Evolutionary conservation across 1,139 yeast genomes (phyloP).

Genomic region (Protomyces arabidopsidicola): DNA sequence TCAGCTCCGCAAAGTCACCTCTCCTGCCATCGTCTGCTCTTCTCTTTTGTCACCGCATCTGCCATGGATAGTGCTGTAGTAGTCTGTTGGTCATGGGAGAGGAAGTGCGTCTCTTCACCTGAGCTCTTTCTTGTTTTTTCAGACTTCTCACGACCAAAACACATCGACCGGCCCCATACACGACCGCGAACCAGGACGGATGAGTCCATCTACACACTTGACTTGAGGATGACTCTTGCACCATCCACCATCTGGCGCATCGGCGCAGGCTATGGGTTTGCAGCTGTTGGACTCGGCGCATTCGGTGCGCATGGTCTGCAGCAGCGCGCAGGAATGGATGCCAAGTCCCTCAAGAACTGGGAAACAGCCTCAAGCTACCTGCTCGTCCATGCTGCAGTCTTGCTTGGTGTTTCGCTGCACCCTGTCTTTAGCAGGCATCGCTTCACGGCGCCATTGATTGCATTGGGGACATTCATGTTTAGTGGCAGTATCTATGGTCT

Average conservation of each 20-base stretch:
- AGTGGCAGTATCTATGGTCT: constrained; percentile 28
- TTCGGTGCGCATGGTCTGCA: constrained; percentile 22
- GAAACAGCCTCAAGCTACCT: constrained; percentile 18
- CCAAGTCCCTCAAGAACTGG: constrained; percentile 16
- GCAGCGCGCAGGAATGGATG: background rate
- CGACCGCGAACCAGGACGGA: no score
- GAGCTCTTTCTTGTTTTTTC: no score
- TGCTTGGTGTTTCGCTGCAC: constrained; percentile 26
- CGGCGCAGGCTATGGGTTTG: constrained; percentile 14
- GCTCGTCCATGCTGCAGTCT: constrained; percentile 22
- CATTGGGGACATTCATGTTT: constrained; percentile 26
- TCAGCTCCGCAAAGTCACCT: background rate
- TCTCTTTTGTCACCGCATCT: background rate
- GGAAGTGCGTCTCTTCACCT: no score
- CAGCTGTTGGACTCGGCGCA: constrained; percentile 14
- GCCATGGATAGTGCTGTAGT: background rate
- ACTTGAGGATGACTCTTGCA: constrained; percentile 4
- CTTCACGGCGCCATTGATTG: constrained; percentile 7
- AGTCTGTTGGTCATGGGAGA: no score
- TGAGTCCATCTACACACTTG: no score
- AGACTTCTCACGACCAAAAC: no score
- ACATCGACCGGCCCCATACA: no score
- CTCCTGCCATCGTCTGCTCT: background rate
- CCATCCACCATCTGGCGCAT: constrained; percentile 17
- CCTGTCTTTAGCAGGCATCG: constrained; percentile 6